Base-by-base conservation (phyloP, 1,139 yeast genomes). In the Kurtzmaniella quercitrusa region DNA sequence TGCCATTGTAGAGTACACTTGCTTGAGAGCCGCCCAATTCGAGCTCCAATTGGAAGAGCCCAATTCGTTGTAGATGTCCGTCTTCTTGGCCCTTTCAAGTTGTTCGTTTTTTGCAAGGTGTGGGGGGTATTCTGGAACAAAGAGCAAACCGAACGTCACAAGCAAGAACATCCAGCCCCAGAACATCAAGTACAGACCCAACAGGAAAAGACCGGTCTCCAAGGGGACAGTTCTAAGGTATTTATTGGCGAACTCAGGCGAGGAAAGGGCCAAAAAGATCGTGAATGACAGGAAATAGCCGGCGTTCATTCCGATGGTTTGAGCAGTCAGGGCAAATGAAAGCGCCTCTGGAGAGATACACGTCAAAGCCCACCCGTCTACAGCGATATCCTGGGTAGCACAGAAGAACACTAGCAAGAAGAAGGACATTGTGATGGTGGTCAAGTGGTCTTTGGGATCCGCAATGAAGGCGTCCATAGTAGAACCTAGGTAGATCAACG, bases 351-450 rank as follows among this genome's bases (percentile, higher is more conserved):
- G 82, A 15, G 91, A 81, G 44, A 93, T 70, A 42, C 93, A 80
- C 1, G 97, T 93, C 57, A 93, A 68, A 0, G 98, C 98, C 98
- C 98, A 93, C 6, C 98, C 98, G 65, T 93, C 99, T 14, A 93
- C 98, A 1, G 98, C 98, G 45, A 93, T 93, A 60, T 93, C 99
- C 62, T 93, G 98, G 0, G 99, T 93, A 2, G 98, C 98, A 66
- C 97, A 91, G 47, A 93, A 72, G 47, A 93, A 79, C 38, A 93
- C 93, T 47, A 94, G 67, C 17, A 81, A 51, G 55, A 91, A 87
- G 64, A 93, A 93, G 46, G 80, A 74, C 19, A 66, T 43, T 0
- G 91, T 83, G 48, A 89, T 79, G 10, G 61, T 58, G 3, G 67
- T 58, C 48, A 88, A 65, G 53, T 85, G 79, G 16, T 66, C 56